Percentiles rank a stretch among this genome's conserved stretches.
Conservation (phyloP, 176 grass and related monocot species). For the Metroxylon sagu region DNA sequence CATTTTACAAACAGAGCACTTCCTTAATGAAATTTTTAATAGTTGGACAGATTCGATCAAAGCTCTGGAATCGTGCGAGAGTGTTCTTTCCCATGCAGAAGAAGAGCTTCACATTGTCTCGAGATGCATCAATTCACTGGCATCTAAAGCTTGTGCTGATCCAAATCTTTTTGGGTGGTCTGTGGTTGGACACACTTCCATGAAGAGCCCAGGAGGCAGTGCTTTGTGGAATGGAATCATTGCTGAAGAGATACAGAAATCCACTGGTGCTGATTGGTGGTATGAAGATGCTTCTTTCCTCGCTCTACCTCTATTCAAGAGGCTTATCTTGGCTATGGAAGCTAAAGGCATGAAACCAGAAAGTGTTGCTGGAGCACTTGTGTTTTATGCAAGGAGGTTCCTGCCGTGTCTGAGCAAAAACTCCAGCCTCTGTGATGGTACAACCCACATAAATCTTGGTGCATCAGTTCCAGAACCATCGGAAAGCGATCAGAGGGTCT, state of each 20-base stretch:
- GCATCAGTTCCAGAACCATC: constrained; percentile 38
- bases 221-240: constrained; percentile 55
- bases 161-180: not conserved
- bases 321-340: constrained; percentile 63
- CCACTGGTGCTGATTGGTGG: constrained; percentile 55
- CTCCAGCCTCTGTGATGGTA: constrained; percentile 50
- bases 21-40: constrained; percentile 43
- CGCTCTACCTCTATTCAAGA: constrained; percentile 68
- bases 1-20: constrained; percentile 59
- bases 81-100: constrained; percentile 49
- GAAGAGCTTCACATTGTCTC: constrained; percentile 58
- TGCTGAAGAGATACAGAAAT: constrained; percentile 25
- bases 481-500: constrained; percentile 61
- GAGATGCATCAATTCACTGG: constrained; percentile 64
- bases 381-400: constrained; percentile 60
- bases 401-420: constrained; percentile 40
- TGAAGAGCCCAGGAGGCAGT: constrained; percentile 15
- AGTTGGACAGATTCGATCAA: constrained; percentile 79
- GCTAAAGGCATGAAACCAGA: constrained; percentile 46
- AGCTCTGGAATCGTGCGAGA: constrained; percentile 68
- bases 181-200: constrained; percentile 3
- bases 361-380: constrained; percentile 54
- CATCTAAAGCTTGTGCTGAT: constrained; percentile 31
- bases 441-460: constrained; percentile 29
- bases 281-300: constrained; percentile 66